Percentiles rank a stretch among this genome's conserved stretches.
Conservation (phyloP, 495 filamentous ascomycete species). For the Rostrohypoxylon terebratum region DNA sequence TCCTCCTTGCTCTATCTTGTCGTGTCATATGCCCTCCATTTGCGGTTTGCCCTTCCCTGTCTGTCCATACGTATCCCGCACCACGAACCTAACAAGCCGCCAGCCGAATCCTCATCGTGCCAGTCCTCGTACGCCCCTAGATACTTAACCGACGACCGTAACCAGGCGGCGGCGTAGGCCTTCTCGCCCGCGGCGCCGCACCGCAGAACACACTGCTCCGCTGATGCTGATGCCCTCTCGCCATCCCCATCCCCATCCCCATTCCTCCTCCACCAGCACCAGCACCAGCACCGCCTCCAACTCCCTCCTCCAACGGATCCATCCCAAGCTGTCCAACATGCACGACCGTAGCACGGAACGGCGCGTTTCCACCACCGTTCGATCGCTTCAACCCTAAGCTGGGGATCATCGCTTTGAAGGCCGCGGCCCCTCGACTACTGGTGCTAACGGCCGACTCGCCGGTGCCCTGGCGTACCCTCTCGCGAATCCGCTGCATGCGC, state of each 20-base stretch:
- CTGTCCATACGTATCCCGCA: conserved; percentile 4
- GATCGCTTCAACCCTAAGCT: conserved; percentile 28
- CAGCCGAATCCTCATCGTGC: not conserved
- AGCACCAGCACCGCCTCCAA: no score
- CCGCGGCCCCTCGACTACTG: conserved; percentile 16
- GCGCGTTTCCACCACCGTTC: not conserved
- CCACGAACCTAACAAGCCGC: not conserved
- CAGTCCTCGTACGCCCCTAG: not conserved
- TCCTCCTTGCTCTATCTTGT: conserved; percentile 13
- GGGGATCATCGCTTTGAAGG: conserved; percentile 38
- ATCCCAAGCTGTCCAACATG: conserved; percentile 24
- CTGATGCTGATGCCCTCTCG: not conserved
- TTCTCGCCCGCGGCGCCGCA: conserved; percentile 9
- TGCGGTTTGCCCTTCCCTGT: not conserved
- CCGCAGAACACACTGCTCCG: conserved; percentile 2
- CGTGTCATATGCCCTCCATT: not conserved
- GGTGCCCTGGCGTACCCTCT: conserved; percentile 30
- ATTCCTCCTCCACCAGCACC: no score
- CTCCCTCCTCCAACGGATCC: conserved; percentile 13
- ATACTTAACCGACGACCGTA: conserved; percentile 37
- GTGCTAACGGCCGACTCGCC: conserved; percentile 19
- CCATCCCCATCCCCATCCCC: no score
- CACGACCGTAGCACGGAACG: conserved; percentile 27
- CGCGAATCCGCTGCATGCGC: conserved; percentile 24
- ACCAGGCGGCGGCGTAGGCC: conserved; percentile 33